Evolutionary conservation across 768 basidiomycete species (phyloP), one percentile per base, ranked within the genome.

Genomic region (Macrolepiota albuminosa): DNA sequence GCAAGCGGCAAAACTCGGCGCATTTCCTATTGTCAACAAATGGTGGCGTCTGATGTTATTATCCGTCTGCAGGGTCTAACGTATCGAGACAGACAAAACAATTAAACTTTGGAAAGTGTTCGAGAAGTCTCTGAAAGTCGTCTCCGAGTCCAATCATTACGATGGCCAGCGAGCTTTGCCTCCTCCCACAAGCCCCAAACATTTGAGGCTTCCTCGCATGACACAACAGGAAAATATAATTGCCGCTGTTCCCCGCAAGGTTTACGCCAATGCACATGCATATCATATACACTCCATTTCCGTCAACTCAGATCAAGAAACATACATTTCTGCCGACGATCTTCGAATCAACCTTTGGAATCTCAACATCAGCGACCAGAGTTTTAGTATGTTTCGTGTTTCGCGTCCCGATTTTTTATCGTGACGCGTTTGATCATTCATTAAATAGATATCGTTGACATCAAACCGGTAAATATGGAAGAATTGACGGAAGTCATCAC

Each of bases 91-190:
- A 99, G 97, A 99, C 81, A 99, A 99, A 80, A 99, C 97, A 37
- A 97, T 99, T 80, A 99, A 99, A 73, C 86, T 98, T 58, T 99
- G 97, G 97, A 98, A 99, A 73, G 95, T 99, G n/a, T 98, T 98
- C 63, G 97, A 98, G 78, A 98, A 98, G 77, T 89, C 90, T 42
- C 80, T 99, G 68, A 89, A 90, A 66, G 93, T 98, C 47, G 95
- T 99, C 42, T 88, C 95, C 21, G 95, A 98, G 80, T 97, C 95
- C 71, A 98, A 98, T 74, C 88, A 96, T 64, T 83, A 84, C 65
- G 89, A 92, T 71, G 91, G 90, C 37, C 85, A 88, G 66, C 86
- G 85, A 55, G 77, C 84, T 26, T 72, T 89, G 54, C 82, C 89
- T 29, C 80, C 86, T 63, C 91, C 88, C 34, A 78, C 78, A 21